Evolutionary conservation across 129 eudicot species (phyloP).

Genomic region (Artemisia annua): DNA sequence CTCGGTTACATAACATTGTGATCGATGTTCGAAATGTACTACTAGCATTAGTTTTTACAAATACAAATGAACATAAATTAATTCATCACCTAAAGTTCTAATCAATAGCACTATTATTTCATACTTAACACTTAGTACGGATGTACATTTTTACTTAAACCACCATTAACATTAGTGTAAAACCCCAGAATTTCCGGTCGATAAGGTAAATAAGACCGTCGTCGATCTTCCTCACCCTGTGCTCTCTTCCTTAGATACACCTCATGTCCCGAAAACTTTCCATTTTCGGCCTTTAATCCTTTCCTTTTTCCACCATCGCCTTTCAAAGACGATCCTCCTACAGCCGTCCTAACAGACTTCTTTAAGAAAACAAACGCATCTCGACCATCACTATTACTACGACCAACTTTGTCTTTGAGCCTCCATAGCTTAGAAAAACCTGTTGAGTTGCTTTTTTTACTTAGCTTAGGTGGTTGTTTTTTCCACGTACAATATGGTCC

Average conservation of each 20-base stretch:
- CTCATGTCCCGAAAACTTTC: constrained; percentile 49
- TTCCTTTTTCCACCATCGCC: constrained; percentile 23
- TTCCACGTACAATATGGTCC: constrained; percentile 60
- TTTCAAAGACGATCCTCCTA: constrained; percentile 7
- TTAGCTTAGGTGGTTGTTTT: constrained; percentile 37
- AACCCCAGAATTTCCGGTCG: constrained; percentile 65
- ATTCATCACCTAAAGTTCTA: too few relatives aligned
- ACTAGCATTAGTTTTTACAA: too few relatives aligned
- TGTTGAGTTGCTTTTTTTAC: constrained; percentile 73
- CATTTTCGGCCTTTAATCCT: constrained; percentile 31
- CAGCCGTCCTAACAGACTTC: constrained; percentile 5
- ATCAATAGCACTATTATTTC: not conserved
- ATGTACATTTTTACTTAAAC: constrained; percentile 61
- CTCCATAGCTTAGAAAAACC: constrained; percentile 85
- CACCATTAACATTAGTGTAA: constrained; percentile 60
- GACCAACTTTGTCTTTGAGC: constrained; percentile 39
- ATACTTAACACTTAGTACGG: constrained; percentile 40
- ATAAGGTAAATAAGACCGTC: constrained; percentile 62
- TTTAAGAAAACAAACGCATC: constrained; percentile 68
- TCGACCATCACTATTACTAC: constrained; percentile 74
- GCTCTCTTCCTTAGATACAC: constrained; percentile 53
- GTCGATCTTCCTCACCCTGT: constrained; percentile 29
- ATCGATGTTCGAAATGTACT: too few relatives aligned
- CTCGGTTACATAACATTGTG: too few relatives aligned
- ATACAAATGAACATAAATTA: too few relatives aligned